Evolutionary conservation across 495 filamentous ascomycete genomes (phyloP), one percentile per base, ranked within the genome.

Genomic region (Coniosporium apollinis): DNA sequence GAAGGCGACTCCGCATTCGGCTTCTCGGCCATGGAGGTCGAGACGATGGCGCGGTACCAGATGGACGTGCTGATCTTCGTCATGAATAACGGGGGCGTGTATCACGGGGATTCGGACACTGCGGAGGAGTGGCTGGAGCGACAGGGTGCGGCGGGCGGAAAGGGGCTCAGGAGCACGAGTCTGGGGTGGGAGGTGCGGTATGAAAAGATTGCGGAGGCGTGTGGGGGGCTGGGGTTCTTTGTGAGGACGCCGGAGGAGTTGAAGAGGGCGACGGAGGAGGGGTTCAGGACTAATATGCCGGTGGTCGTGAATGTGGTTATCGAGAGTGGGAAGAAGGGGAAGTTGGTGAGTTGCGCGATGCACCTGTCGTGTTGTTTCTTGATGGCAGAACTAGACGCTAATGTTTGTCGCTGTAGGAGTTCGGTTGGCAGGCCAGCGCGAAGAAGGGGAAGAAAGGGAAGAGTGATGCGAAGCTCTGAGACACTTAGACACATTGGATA

Each of bases 1-100:
- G 74, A 77, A 51, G 72, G 74, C 10, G 70, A 76, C 39, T 65
- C 58, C 13, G 73, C 73, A 1, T 72, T 77, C 38, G 73, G 72
- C 2, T 77, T 77, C 48, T 70, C 65, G 14, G 61, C 61, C 0
- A 68, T 72, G 49, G 73, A 78, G 41, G 59, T 78, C 19, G 74
- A 78, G 47, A 78, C 73, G 1, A 72, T 78, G 61, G 65, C 69
- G 7, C 60, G 74, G 13, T 74, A 70, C 42, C 51, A 59, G 5
- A 73, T 78, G 54, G 70, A 74, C 24, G 56, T 73, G 8, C 47
- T 78, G 34, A 64, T 78, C 26, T 64, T 72, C 37, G 72, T 77
- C 0, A 59, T 77, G 28, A 78, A 77, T 45, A 78, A 78, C 45
- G 65, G 68, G 0, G 73, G 73, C 5, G 62, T 78, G 11, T 78